These are phyloP conservation scores for Trichophyton verrucosum DNA, from an alignment of 2,329 filamentous ascomycete genomes.

Conservation along the genomic window DNA sequence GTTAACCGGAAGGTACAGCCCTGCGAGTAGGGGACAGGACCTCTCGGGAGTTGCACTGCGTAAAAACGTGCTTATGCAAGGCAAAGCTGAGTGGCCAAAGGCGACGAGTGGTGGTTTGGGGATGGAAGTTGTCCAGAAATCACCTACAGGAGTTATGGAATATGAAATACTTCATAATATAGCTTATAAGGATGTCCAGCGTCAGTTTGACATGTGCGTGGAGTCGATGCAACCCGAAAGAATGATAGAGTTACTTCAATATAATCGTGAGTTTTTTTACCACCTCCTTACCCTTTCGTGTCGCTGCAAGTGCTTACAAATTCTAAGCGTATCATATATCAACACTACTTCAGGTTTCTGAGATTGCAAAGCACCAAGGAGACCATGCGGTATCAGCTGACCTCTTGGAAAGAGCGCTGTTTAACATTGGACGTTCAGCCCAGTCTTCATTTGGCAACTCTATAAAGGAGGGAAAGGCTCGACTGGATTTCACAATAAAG, in stretches of 20 bases:
- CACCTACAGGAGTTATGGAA: conserved; percentile 48
- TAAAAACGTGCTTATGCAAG: conserved; percentile 73
- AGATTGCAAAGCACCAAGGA: conserved; percentile 80
- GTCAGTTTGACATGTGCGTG: conserved; percentile 65
- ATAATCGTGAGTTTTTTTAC: conserved; percentile 37
- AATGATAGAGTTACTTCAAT: conserved; percentile 61
- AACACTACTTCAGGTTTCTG: conserved; percentile 83
- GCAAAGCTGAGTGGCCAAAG: conserved; percentile 75
- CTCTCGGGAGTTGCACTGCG: conserved; percentile 60
- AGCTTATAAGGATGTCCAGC: conserved; percentile 62
- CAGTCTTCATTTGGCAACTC: conserved; percentile 69
- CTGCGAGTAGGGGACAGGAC: conserved; percentile 47
- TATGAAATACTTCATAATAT: conserved; percentile 68
- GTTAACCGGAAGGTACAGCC: conserved; percentile 41
- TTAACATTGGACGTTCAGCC: conserved; percentile 80
- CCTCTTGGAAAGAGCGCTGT: conserved; percentile 78
- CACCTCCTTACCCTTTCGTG: no score
- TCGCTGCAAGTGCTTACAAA: conserved; percentile 15
- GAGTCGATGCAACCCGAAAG: conserved; percentile 71
- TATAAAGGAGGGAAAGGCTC: conserved; percentile 63
- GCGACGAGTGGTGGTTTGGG: conserved; percentile 67
- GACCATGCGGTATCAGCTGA: conserved; percentile 79
- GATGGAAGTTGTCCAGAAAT: conserved; percentile 57
- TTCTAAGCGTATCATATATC: conserved; percentile 70
- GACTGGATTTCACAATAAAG: conserved; percentile 65